These are phyloP conservation scores for Backusella luteola DNA, from an alignment of 192 early-diverging fungal genomes.

Conservation along the genomic window DNA sequence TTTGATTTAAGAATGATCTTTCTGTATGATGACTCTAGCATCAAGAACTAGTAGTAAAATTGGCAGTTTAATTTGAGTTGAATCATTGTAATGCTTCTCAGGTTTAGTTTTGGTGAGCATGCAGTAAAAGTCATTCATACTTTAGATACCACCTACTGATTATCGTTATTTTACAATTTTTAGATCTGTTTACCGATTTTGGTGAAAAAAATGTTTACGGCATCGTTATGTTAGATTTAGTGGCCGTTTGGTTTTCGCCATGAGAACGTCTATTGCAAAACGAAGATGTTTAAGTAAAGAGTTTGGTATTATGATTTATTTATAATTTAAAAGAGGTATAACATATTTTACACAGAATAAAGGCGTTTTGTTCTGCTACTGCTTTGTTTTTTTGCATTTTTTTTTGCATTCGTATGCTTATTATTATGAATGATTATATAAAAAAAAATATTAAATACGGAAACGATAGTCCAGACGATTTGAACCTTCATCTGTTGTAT, in stretches of 20 bases:
- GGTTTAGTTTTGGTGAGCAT: too few species aligned
- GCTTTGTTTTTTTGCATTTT: not conserved
- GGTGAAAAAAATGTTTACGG: too few species aligned
- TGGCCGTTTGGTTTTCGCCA: not conserved
- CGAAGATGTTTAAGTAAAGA: not conserved
- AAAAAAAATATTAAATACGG: constrained; percentile 2
- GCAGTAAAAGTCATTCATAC: too few species aligned
- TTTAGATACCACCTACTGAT: too few species aligned
- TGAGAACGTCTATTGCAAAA: not conserved
- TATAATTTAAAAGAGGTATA: not conserved
- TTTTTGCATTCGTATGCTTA: not conserved
- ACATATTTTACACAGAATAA: not conserved
- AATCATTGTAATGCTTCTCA: not conserved
- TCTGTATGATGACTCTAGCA: too few species aligned
- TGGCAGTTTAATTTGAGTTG: not conserved
- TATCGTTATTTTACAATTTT: too few species aligned
- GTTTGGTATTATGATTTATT: not conserved
- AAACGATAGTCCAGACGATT: constrained; percentile 56
- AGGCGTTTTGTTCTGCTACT: not conserved
- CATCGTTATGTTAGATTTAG: too few species aligned
- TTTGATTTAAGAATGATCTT: too few species aligned
- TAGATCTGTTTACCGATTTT: too few species aligned
- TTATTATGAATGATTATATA: not conserved
- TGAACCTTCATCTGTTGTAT: constrained; percentile 51
- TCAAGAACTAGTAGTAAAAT: too few species aligned